phyloP scores from a whole-genome alignment of 2,329 filamentous ascomycete species.

The Diaporthe sp. region DNA sequence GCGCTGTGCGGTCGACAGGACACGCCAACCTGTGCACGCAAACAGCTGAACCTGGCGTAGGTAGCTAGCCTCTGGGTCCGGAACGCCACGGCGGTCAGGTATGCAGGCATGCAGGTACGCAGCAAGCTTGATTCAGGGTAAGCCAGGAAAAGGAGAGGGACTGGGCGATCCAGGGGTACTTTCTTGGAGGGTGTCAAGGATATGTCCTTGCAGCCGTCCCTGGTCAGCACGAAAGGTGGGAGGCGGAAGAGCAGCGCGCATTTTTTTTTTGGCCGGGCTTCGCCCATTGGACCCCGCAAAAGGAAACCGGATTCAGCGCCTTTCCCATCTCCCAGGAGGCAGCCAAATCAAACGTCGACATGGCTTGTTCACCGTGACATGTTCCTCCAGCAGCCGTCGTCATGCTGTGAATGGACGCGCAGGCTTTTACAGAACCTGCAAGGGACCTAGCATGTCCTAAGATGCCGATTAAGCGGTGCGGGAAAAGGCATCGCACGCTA shows the following conservation, averaged over 20 bases:
- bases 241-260: conserved; percentile 9
- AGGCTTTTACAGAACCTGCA: conserved; percentile 10
- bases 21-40: conserved; percentile 1
- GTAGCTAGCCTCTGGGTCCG: neutral
- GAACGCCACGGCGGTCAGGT: conserved; percentile 19
- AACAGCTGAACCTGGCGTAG: conserved; percentile 6
- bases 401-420: conserved; percentile 33
- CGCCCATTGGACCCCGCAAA: conserved; percentile 25
- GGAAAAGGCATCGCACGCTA: neutral
- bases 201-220: conserved; percentile 25
- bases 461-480: conserved; percentile 37
- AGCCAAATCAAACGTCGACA: conserved; percentile 28
- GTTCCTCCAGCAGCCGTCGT: conserved; percentile 11
- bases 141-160: conserved; percentile 25
- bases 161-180: conserved; percentile 18
- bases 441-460: conserved; percentile 7
- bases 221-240: conserved; percentile 22
- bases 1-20: conserved; percentile 4
- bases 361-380: conserved; percentile 15
- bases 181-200: conserved; percentile 21
- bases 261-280: conserved; percentile 14
- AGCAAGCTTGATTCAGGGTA: conserved; percentile 27
- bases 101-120: conserved; percentile 25
- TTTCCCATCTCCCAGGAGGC: conserved; percentile 24
- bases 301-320: neutral